Percentiles rank a stretch among this genome's conserved stretches.
phyloP scores from a whole-genome alignment of 2,329 filamentous ascomycete genomes.

The Ophiostoma fasciatum region DNA sequence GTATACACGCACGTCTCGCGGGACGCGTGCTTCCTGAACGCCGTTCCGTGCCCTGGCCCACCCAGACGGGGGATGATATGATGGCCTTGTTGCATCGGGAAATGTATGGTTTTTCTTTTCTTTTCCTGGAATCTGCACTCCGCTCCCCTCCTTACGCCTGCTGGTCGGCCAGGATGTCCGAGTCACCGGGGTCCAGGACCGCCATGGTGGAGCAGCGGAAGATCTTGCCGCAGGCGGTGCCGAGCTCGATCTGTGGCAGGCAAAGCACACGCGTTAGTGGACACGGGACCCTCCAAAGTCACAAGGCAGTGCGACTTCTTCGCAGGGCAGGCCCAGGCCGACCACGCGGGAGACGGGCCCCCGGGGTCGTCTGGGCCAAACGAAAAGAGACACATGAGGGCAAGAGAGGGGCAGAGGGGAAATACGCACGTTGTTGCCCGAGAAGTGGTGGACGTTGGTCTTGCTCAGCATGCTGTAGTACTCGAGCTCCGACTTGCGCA shows the following conservation, averaged over 20 bases:
- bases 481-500: slow-evolving; percentile 95
- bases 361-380: neutral
- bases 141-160: slow-evolving; percentile 35
- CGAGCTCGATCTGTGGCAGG: slow-evolving; percentile 74
- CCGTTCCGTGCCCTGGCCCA: slow-evolving; percentile 19
- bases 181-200: slow-evolving; percentile 94
- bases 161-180: slow-evolving; percentile 82
- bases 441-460: slow-evolving; percentile 94
- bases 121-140: too few species aligned
- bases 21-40: slow-evolving; percentile 27
- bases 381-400: slow-evolving; percentile 7
- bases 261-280: slow-evolving; percentile 38
- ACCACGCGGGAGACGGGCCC: slow-evolving; percentile 9
- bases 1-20: too few species aligned
- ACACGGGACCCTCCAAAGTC: slow-evolving; percentile 75
- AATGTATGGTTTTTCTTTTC: too few species aligned
- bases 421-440: slow-evolving; percentile 90
- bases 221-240: slow-evolving; percentile 96
- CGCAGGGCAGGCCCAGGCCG: slow-evolving; percentile 54
- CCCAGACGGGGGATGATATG: neutral
- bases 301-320: slow-evolving; percentile 55
- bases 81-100: neutral
- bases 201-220: slow-evolving; percentile 96
- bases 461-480: slow-evolving; percentile 90
- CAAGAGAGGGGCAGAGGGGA: neutral